Percentiles rank a stretch among this genome's conserved stretches.
Evolutionary conservation across 352 stramenopile genomes (phyloP).

Genomic region (Phytophthora tubulina): DNA sequence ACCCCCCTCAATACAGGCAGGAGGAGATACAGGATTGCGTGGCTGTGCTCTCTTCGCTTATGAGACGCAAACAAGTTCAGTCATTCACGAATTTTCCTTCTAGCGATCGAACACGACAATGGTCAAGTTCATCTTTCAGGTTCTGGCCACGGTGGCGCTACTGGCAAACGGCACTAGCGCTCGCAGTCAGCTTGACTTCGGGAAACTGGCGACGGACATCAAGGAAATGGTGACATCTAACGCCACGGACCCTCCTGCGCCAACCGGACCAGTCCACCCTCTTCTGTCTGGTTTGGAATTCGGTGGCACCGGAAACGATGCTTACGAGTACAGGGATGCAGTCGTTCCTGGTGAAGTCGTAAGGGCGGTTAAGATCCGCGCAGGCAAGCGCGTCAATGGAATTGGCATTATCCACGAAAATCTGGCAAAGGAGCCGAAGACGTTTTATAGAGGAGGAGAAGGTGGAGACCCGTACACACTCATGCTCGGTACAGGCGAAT

Average conservation of each 20-base stretch:
- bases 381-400: neutral
- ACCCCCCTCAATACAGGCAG: too few species aligned
- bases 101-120: neutral
- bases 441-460: neutral
- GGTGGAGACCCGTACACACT: neutral
- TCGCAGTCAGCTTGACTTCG: neutral
- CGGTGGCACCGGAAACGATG: neutral
- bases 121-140: neutral
- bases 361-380: neutral
- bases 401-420: neutral
- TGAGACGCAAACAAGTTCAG: too few species aligned
- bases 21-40: too few species aligned
- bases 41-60: too few species aligned
- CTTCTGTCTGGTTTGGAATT: neutral
- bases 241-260: neutral
- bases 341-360: neutral
- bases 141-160: neutral
- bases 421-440: neutral
- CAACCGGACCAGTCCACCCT: neutral
- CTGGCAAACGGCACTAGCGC: neutral
- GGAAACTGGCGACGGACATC: neutral
- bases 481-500: neutral
- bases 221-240: neutral
- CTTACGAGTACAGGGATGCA: neutral
- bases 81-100: neutral